phyloP scores from a whole-genome alignment of 495 filamentous ascomycete species.

The Aspergillus conjunctus region DNA sequence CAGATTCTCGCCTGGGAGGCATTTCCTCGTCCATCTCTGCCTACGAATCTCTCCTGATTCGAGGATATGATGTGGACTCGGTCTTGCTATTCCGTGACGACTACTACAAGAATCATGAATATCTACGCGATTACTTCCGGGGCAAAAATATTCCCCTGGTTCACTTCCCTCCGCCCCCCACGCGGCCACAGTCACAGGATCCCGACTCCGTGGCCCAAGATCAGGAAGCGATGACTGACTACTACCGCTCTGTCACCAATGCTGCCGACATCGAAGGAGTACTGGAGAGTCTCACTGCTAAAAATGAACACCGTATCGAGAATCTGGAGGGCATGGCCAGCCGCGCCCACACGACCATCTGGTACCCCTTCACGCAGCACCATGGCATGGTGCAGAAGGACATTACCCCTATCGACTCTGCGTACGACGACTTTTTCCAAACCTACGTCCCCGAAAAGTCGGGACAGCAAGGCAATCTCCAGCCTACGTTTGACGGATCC shows the following conservation, averaged over 20 bases:
- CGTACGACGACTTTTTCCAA: slow-evolving; percentile 74
- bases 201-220: slow-evolving; percentile 47
- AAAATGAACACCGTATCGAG: slow-evolving; percentile 54
- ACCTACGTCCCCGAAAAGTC: slow-evolving; percentile 39
- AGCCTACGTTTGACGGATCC: slow-evolving; percentile 72
- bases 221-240: slow-evolving; percentile 54
- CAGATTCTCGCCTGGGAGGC: slow-evolving; percentile 70
- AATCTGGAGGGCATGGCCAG: slow-evolving; percentile 59
- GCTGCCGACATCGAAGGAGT: slow-evolving; percentile 40
- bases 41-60: slow-evolving; percentile 69
- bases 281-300: slow-evolving; percentile 48
- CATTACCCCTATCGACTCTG: slow-evolving; percentile 73
- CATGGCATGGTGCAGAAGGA: slow-evolving; percentile 56
- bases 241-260: slow-evolving; percentile 53
- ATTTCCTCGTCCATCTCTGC: slow-evolving; percentile 75
- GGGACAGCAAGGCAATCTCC: slow-evolving; percentile 35
- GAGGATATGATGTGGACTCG: slow-evolving; percentile 72
- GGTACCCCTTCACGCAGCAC: slow-evolving; percentile 85
- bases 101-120: slow-evolving; percentile 65
- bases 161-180: slow-evolving; percentile 56
- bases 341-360: slow-evolving; percentile 62
- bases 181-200: slow-evolving; percentile 30
- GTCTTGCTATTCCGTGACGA: slow-evolving; percentile 64
- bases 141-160: slow-evolving; percentile 57
- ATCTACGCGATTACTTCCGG: slow-evolving; percentile 63